Conservation (phyloP, 176 grass and related monocot genomes). For the Dactylis glomerata region DNA sequence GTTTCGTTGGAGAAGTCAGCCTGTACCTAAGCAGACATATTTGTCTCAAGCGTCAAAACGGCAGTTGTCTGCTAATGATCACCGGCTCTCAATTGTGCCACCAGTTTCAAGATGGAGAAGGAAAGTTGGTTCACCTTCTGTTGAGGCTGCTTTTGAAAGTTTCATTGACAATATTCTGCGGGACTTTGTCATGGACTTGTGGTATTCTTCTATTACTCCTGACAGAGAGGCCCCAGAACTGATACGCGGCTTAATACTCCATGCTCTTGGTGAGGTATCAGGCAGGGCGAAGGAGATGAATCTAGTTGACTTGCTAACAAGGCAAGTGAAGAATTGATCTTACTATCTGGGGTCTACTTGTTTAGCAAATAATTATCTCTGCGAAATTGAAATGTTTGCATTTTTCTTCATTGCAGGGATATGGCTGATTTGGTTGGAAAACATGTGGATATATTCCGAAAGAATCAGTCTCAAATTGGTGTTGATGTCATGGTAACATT, state of each 20-base stretch:
- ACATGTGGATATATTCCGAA: constrained; percentile 85
- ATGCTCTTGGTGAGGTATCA: constrained; percentile 82
- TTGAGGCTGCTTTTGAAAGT: constrained; percentile 80
- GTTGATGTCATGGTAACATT: constrained; percentile 79
- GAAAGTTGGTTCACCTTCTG: constrained; percentile 77
- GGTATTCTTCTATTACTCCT: constrained; percentile 83
- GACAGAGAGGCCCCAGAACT: constrained; percentile 89
- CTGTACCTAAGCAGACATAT: constrained; percentile 66
- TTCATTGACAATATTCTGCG: constrained; percentile 84
- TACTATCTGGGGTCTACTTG: constrained; percentile 17
- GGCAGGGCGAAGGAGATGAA: constrained; percentile 81
- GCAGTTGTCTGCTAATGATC: constrained; percentile 70
- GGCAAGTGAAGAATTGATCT: constrained; percentile 38
- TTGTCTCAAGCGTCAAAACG: constrained; percentile 64
- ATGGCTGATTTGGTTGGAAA: constrained; percentile 85
- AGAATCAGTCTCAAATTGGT: constrained; percentile 83
- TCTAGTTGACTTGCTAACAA: constrained; percentile 94
- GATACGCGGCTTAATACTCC: constrained; percentile 79
- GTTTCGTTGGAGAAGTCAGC: constrained; percentile 63
- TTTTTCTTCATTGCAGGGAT: constrained; percentile 50
- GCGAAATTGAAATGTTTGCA: background rate
- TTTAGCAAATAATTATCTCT: constrained; percentile 18
- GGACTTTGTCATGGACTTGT: constrained; percentile 89
- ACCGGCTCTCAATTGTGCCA: constrained; percentile 57
- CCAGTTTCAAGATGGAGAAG: constrained; percentile 81